Base-by-base conservation (phyloP, 768 basidiomycete genomes). In the Mrakia hoshinonis region DNA sequence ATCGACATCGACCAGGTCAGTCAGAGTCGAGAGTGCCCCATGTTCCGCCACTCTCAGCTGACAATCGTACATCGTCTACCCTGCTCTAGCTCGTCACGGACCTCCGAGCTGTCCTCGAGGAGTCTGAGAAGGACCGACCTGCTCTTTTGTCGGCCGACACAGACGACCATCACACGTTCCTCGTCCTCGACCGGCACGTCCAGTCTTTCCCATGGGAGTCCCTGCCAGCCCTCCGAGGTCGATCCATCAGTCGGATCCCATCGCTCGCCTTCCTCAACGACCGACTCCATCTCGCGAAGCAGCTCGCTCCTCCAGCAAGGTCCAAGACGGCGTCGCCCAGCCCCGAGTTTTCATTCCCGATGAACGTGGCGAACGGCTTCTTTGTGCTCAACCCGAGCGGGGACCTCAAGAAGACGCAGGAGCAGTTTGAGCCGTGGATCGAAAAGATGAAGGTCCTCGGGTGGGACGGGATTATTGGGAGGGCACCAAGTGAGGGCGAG, bases 191-290 rank as follows among this genome's bases (percentile, higher is more conserved):
- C 79, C 91, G 90, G 80, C 87, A 90, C 71, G 81, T 94, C 13
- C 91, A 93, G 76, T 86, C 87, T 0, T 83, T 98, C 68, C 94
- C 96, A 2, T 98, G 95, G 95, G 96, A 98, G 80, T 94, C 89
- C 31, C 86, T 97, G 18, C 93, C 95, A 0, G 84, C 88, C 51
- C 81, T 98, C 13, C 84, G 91, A 51, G 91, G 89, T 11, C 83
- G 87, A 62, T 90, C 92, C 67, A 85, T 97, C 77, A 93, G 91
- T 77, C 88, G 96, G n/a, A 87, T 97, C 74, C 96, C 96, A 2
- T 91, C 89, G 46, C 78, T 93, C 48, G 85, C 90, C 69, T 97
- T 97, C 82, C 81, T 99, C 24, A 79, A 89, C 29, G 96, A 99
- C 77, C 85, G 94, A 34, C 74, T 97, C 55, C 81, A 84, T 39